phyloP scores from a whole-genome alignment of 495 filamentous ascomycete genomes.

The Hypoxylon rickii region DNA sequence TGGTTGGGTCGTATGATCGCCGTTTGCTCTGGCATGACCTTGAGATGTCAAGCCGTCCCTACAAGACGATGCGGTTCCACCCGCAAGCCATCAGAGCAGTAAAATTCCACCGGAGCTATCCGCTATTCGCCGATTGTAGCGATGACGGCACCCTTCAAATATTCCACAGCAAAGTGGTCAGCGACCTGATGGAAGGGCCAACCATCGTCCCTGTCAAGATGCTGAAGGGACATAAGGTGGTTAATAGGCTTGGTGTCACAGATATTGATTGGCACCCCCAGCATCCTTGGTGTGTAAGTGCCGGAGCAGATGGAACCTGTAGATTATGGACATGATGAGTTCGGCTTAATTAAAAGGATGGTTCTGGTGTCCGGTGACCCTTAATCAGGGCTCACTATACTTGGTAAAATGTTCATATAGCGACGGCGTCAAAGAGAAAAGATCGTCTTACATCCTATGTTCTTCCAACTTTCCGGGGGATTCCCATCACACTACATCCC shows the following conservation, averaged over 20 bases:
- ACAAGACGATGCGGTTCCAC: constrained; percentile 96
- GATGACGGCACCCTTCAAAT: constrained; percentile 95
- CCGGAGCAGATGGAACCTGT: constrained; percentile 85
- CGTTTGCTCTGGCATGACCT: constrained; percentile 96
- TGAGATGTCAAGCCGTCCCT: constrained; percentile 84
- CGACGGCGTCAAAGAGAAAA: constrained; percentile 30
- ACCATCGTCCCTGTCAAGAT: constrained; percentile 96
- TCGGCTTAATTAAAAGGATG: background rate
- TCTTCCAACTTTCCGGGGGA: background rate
- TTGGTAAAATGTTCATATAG: constrained; percentile 23
- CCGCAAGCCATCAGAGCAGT: constrained; percentile 86
- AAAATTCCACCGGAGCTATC: constrained; percentile 80
- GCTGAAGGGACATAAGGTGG: constrained; percentile 84
- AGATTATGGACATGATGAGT: constrained; percentile 50
- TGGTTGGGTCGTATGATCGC: constrained; percentile 91
- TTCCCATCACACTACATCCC: background rate
- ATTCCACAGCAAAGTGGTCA: constrained; percentile 94
- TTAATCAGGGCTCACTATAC: constrained; percentile 11
- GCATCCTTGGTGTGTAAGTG: constrained; percentile 91
- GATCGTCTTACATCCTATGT: constrained; percentile 6
- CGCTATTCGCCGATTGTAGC: constrained; percentile 88
- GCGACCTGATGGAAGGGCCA: constrained; percentile 92
- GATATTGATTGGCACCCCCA: constrained; percentile 94
- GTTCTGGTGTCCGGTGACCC: constrained; percentile 15
- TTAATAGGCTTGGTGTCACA: constrained; percentile 80